These are phyloP conservation scores for Aspergillus awamori DNA, from an alignment of 2,329 filamentous ascomycete genomes.

Conservation along the genomic window DNA sequence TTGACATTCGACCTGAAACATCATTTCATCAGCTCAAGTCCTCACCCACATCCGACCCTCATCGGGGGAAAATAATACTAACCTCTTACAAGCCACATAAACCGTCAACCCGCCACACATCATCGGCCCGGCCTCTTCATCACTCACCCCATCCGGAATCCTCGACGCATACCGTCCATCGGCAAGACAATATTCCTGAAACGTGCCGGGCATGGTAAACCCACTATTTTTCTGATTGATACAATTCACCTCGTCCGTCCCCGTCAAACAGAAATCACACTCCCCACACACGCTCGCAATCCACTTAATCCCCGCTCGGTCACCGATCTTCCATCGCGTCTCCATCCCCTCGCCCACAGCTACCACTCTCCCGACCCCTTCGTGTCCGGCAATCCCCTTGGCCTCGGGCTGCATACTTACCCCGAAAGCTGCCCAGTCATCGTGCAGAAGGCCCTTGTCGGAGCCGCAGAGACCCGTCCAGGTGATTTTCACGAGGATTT, in stretches of 20 bases:
- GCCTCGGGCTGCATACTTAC: conserved; percentile 6
- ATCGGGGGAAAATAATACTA: background rate
- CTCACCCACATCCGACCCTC: too few species aligned
- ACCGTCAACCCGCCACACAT: conserved; percentile 29
- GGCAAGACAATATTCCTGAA: conserved; percentile 25
- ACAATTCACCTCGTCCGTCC: conserved; percentile 23
- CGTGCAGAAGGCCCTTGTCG: conserved; percentile 10
- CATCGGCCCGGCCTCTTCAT: conserved; percentile 24
- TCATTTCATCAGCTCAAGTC: background rate
- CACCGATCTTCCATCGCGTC: conserved; percentile 25
- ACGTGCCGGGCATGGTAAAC: conserved; percentile 23
- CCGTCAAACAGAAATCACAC: conserved; percentile 23
- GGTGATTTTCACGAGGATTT: conserved; percentile 18
- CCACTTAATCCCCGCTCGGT: conserved; percentile 28
- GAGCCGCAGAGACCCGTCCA: conserved; percentile 18
- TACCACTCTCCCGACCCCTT: conserved; percentile 49
- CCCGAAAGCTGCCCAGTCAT: conserved; percentile 10
- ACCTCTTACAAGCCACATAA: conserved; percentile 25
- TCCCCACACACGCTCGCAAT: conserved; percentile 23
- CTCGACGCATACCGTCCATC: conserved; percentile 21
- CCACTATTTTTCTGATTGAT: conserved; percentile 20
- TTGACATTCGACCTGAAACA: conserved; percentile 36
- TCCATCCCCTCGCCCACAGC: conserved; percentile 35
- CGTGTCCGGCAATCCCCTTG: conserved; percentile 40
- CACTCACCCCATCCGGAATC: conserved; percentile 23